Conservation (phyloP, 768 basidiomycete species). For the Hydnomerulius pinastri region DNA sequence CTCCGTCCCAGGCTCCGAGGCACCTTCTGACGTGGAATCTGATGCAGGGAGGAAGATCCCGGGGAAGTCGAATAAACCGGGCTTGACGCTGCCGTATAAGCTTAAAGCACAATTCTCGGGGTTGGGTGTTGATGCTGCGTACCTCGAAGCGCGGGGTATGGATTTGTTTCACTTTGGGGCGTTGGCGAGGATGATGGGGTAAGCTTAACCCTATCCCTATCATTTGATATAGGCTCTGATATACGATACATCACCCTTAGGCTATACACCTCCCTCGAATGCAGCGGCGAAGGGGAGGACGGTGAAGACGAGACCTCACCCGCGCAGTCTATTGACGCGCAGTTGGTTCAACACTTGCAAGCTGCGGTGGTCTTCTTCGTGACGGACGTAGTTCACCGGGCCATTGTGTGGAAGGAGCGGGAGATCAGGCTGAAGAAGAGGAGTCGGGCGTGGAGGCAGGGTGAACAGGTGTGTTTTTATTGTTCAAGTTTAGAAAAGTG, state of each 20-base stretch:
- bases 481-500: not conserved
- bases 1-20: constrained; percentile 7
- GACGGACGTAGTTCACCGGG: constrained; percentile 49
- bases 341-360: constrained; percentile 48
- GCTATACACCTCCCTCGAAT: constrained; percentile 31
- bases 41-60: constrained; percentile 5
- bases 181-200: constrained; percentile 45
- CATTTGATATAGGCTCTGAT: constrained; percentile 5
- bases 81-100: constrained; percentile 48
- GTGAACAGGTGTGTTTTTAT: constrained; percentile 40
- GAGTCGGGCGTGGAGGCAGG: constrained; percentile 59
- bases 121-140: constrained; percentile 46
- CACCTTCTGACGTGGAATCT: constrained; percentile 7
- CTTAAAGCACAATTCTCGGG: constrained; percentile 42
- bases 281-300: constrained; percentile 18
- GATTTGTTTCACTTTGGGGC: constrained; percentile 40
- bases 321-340: constrained; percentile 45
- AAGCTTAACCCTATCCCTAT: constrained; percentile 23
- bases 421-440: constrained; percentile 58
- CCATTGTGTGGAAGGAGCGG: constrained; percentile 58
- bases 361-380: constrained; percentile 52
- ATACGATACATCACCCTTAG: constrained; percentile 14
- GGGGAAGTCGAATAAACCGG: constrained; percentile 27
- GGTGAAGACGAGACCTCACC: constrained; percentile 25
- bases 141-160: constrained; percentile 45